Evolutionary conservation across 1,139 yeast species (phyloP), one percentile per base, ranked within the genome.

Genomic region (Yamadazyma kanchanaburiensis): DNA sequence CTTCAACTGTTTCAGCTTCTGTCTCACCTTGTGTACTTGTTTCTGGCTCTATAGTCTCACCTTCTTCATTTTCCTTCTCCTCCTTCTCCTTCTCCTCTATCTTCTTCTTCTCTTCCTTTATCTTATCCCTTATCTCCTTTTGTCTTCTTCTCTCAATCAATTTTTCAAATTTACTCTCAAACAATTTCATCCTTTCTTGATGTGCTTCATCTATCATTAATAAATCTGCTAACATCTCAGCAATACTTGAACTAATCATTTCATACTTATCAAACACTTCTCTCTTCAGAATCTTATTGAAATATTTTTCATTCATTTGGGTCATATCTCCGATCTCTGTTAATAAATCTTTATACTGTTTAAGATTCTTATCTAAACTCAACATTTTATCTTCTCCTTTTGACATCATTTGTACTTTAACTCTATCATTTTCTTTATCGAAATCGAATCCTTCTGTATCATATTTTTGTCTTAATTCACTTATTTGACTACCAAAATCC

Each of bases 361-460:
- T 50, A 33, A 73, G 51, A 13, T 54, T 51, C 27, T 41, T 49
- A 20, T 69, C 69, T 29, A 69, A 54, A 2, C 48, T 50, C 29
- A 59, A 45, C 34, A 65, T 49, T 14, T 55, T 57, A 22, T 70
- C 70, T 9, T 60, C 60, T 2, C 66, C 60, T 45, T 58, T 42
- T 41, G 55, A 26, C 52, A 48, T 34, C 17, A 62, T 34, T 35
- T 57, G 47, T 25, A 49, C 30, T 34, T 64, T 64, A 25, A 70
- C 43, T 36, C 66, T 61, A 30, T 61, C 63, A 34, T 67, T 62
- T 39, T 73, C 78, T 37, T 62, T 63, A 28, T 73, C 77, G 42
- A 71, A 76, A 43, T 74, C 70, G 22, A 75, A 49, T 0, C 63
- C 68, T 22, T 58, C 57, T 3, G 55, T 58, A 5, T 63, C 67